These are phyloP conservation scores for Thermothelomyces thermophilus DNA, from an alignment of 2,329 filamentous ascomycete species.

Conservation along the genomic window DNA sequence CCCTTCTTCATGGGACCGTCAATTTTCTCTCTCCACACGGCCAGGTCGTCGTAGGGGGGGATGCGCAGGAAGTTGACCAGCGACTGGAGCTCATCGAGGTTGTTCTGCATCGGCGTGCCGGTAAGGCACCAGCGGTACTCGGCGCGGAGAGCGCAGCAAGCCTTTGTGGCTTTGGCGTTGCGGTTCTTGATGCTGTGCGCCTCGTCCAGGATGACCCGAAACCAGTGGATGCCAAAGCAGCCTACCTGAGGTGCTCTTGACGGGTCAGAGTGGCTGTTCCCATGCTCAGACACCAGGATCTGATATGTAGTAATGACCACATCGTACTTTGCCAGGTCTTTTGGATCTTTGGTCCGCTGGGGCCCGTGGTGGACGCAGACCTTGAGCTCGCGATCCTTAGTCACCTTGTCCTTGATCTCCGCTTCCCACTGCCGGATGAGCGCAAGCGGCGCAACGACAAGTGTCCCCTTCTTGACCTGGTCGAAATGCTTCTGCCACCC, in stretches of 20 bases:
- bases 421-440: constrained; percentile 96
- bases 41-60: constrained; percentile 79
- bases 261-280: constrained; percentile 42
- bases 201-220: constrained; percentile 90
- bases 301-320: constrained; percentile 97
- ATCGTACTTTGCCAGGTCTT: constrained; percentile 77
- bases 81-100: constrained; percentile 91
- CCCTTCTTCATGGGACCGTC: constrained; percentile 84
- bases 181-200: constrained; percentile 98
- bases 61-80: constrained; percentile 89
- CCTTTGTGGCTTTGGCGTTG: constrained; percentile 90
- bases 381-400: constrained; percentile 60
- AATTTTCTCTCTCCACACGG: constrained; percentile 87
- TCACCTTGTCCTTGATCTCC: constrained; percentile 80
- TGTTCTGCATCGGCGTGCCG: constrained; percentile 97
- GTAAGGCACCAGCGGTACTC: constrained; percentile 95
- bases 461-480: constrained; percentile 66
- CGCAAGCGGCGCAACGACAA: constrained; percentile 88
- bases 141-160: constrained; percentile 75
- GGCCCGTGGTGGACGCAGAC: constrained; percentile 90
- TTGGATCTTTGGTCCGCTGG: constrained; percentile 69
- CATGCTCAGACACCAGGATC: constrained; percentile 86
- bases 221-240: constrained; percentile 91
- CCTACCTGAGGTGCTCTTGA: constrained; percentile 65
- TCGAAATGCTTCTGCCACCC: constrained; percentile 63